Conservation (phyloP, 2,329 filamentous ascomycete genomes). For the Ophiocordyceps australis region DNA sequence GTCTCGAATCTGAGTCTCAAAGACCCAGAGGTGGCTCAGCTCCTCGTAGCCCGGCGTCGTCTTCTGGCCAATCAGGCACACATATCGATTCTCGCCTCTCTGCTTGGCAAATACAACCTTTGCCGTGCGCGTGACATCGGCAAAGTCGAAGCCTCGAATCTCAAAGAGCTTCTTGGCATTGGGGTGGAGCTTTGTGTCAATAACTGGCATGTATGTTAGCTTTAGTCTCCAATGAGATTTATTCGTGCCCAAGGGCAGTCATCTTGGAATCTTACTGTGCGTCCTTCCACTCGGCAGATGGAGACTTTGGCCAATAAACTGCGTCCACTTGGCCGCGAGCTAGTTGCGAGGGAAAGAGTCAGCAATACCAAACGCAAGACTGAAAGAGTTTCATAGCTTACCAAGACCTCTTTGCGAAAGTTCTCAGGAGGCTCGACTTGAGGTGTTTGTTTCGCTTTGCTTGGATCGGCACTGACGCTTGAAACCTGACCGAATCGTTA, state of each 20-base stretch:
- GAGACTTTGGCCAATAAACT: conserved; percentile 1
- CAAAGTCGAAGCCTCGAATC: background rate
- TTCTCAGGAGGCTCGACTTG: background rate
- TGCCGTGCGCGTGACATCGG: background rate
- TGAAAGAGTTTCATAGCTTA: too few species aligned
- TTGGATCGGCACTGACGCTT: background rate
- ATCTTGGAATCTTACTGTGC: too few species aligned
- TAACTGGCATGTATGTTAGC: too few species aligned
- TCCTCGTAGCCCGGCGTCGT: background rate
- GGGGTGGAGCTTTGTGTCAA: background rate
- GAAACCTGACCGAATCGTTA: background rate
- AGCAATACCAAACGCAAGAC: too few species aligned
- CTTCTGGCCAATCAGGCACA: background rate
- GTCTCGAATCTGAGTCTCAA: background rate
- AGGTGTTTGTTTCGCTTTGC: background rate
- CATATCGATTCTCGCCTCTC: background rate
- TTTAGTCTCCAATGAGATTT: too few species aligned
- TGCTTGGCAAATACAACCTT: background rate
- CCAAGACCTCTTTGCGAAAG: background rate
- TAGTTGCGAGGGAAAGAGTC: background rate
- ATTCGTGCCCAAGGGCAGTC: background rate
- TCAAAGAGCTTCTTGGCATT: background rate
- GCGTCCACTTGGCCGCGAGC: background rate
- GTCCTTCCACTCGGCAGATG: background rate
- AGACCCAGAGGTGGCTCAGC: conserved; percentile 1